A percentile compares a stretch with the other conserved stretches of the same genome.
These are phyloP conservation scores for Choiromyces venosus DNA, from an alignment of 495 filamentous ascomycete genomes.

Conservation along the genomic window DNA sequence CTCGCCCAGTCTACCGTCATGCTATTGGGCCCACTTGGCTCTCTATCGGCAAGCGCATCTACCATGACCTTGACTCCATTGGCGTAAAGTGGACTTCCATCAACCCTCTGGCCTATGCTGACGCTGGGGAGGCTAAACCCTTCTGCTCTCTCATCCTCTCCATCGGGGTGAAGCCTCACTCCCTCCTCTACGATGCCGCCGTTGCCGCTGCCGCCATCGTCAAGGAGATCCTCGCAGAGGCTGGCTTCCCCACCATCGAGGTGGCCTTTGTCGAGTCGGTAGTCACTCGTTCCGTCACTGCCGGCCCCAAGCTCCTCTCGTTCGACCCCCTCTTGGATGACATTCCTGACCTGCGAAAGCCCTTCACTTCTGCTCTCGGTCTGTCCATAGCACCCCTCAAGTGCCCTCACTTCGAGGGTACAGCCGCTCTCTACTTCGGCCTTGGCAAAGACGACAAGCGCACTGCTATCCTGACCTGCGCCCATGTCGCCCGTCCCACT, in stretches of 20 bases:
- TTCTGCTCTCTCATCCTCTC: slow-evolving; percentile 10
- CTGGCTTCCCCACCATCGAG: slow-evolving; percentile 14
- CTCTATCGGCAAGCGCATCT: background rate
- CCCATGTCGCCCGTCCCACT: background rate
- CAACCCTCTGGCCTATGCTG: too few relatives aligned
- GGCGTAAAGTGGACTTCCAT: background rate
- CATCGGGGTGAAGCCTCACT: slow-evolving; percentile 13
- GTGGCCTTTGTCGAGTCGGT: slow-evolving; percentile 14
- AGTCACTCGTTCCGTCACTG: slow-evolving; percentile 4
- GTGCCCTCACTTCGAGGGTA: slow-evolving; percentile 4
- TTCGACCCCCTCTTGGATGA: slow-evolving; percentile 8
- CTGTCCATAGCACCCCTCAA: slow-evolving; percentile 19
- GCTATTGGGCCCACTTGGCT: background rate
- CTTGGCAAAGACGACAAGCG: background rate
- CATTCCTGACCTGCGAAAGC: slow-evolving; percentile 10
- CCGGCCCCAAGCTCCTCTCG: too few relatives aligned
- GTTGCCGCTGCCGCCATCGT: slow-evolving; percentile 6
- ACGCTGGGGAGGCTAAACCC: too few relatives aligned
- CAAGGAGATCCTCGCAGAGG: slow-evolving; percentile 2
- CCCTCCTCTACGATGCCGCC: slow-evolving; percentile 8
- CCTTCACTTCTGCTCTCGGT: slow-evolving; percentile 3
- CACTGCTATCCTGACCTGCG: background rate
- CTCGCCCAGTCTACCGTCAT: background rate
- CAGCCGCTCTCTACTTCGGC: background rate
- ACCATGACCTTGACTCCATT: background rate